Percentiles rank a stretch among this genome's conserved stretches.
Conservation (phyloP, 108 stramenopile genomes). For the Nitzschia inconspicua region DNA sequence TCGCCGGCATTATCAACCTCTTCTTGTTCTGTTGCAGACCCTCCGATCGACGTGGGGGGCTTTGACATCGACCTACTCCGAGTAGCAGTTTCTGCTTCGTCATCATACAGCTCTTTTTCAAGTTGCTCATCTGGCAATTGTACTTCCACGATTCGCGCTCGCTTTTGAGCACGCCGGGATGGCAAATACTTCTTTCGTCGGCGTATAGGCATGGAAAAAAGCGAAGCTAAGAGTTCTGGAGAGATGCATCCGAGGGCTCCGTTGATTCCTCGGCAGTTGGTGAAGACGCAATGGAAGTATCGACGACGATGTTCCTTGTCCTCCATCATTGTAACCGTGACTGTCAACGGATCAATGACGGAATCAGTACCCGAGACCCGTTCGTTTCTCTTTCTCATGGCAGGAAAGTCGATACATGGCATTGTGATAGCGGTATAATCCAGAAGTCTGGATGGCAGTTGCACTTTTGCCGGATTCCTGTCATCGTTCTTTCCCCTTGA, state of each 20-base stretch:
- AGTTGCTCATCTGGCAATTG: too few species aligned
- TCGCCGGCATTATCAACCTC: too few species aligned
- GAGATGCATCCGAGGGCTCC: slow-evolving; percentile 61
- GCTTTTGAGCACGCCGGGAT: not conserved
- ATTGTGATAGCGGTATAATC: slow-evolving; percentile 40
- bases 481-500: not conserved
- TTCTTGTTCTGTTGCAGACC: too few species aligned
- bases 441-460: not conserved
- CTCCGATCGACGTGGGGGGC: too few species aligned
- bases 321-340: slow-evolving; percentile 59
- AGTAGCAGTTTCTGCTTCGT: too few species aligned
- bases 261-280: slow-evolving; percentile 58
- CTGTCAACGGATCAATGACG: slow-evolving; percentile 3
- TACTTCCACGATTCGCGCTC: not conserved
- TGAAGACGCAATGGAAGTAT: slow-evolving; percentile 76
- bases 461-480: not conserved
- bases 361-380: not conserved
- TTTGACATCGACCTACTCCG: too few species aligned
- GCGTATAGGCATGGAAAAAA: slow-evolving; percentile 29
- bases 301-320: slow-evolving; percentile 67
- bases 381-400: slow-evolving; percentile 18
- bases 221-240: slow-evolving; percentile 50
- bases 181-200: slow-evolving; percentile 1
- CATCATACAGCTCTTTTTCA: too few species aligned
- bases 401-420: slow-evolving; percentile 45